phyloP scores from a whole-genome alignment of 257 asterid species.

The Fraxinus americana region DNA sequence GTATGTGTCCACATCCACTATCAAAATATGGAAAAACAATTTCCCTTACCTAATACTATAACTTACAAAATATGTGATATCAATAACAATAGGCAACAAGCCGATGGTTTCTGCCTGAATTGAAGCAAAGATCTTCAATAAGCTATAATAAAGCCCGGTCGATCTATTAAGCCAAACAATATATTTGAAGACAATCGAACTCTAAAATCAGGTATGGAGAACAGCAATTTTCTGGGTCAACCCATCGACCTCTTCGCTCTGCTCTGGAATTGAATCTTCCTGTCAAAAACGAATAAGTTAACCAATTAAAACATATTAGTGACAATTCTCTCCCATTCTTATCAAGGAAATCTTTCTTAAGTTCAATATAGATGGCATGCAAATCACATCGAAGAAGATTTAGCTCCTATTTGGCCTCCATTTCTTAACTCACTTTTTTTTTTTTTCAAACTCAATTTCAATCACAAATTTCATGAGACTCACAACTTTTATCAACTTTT shows the following conservation, averaged over 20 bases:
- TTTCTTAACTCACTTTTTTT: not conserved
- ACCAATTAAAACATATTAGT: not conserved
- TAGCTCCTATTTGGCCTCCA: not conserved
- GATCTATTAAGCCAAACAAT: not conserved
- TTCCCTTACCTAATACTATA: not conserved
- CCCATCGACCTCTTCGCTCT: slow-evolving; percentile 49
- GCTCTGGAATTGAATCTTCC: slow-evolving; percentile 47
- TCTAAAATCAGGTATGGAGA: slow-evolving; percentile 38
- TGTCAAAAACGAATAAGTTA: slow-evolving; percentile 20
- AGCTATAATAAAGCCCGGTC: not conserved
- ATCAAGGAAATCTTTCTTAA: not conserved
- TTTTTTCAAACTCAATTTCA: not conserved
- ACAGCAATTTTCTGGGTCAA: slow-evolving; percentile 51
- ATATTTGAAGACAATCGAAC: not conserved
- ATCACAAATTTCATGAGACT: not conserved
- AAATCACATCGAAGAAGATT: not conserved
- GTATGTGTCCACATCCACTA: not conserved
- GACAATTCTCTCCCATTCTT: too few relatives aligned
- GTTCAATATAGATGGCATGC: not conserved
- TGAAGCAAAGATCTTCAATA: not conserved
- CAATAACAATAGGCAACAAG: not conserved
- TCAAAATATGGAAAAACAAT: not conserved
- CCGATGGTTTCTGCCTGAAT: not conserved
- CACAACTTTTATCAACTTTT: too few relatives aligned
- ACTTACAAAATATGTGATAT: not conserved